Base-by-base conservation (phyloP, 768 basidiomycete species). In the Mycena vulgaris region DNA sequence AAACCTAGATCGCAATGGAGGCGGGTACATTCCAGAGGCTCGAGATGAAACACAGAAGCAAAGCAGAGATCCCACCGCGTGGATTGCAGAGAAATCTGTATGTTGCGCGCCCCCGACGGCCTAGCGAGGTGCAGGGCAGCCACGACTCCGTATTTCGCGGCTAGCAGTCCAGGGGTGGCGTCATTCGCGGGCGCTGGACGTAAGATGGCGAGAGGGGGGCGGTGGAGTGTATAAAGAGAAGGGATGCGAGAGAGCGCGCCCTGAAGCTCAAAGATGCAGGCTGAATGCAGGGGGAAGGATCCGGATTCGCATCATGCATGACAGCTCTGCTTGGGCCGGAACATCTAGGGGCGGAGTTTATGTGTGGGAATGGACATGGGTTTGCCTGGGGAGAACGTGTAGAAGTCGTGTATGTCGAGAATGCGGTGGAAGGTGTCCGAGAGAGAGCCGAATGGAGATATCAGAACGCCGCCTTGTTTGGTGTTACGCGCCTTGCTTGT, bases 401-500 rank as follows among this genome's bases (percentile, higher is more conserved):
- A 40, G 42, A 30, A 51, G 39, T 25, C 64, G 55, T 66, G 65
- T 66, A 48, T 65, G 55, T 65, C 28, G 16, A n/a, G 28, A 45
- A 23, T 5, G 35, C 35, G 21, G 14, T 19, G 58, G 66, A 60
- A 51, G 48, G 28, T 19, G 10, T 66, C 48, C 35, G 6, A 30
- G 1, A 30, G 23, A 16, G 56, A 35, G n/a, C 35, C 68, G 17
- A 40, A 69, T 63, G 61, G 68, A 25, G 61, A 14, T 64, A 33
- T 53, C 56, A 68, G 27, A 53, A 23, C 35, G 57, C 64, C 64
- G 64, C 61, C 39, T n/a, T n/a, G n/a, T n/a, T 33, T 59, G 56
- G 51, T 65, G 55, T n/a, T n/a, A 42, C 61, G 66, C 64, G 64
- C 61, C 39, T 33, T 59, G 56, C 39, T 33, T 59, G 56, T 55